These are phyloP conservation scores for Erodium maritimum DNA, from an alignment of 345 rosid species.

Conservation along the genomic window DNA sequence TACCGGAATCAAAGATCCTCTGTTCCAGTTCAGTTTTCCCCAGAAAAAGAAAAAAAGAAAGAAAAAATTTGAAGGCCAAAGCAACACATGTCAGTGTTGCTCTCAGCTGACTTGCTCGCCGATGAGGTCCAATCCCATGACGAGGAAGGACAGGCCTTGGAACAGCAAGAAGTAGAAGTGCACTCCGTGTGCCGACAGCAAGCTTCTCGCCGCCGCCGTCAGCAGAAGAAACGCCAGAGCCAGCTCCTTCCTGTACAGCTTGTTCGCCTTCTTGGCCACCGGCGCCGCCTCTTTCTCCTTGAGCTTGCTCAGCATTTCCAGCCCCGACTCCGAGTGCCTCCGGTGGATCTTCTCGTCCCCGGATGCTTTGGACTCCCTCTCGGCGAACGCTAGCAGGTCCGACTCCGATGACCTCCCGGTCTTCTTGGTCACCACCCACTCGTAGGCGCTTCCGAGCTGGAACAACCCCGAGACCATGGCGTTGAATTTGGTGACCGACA, in stretches of 20 bases:
- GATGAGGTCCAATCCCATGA: constrained; percentile 79
- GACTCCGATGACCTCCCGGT: constrained; percentile 83
- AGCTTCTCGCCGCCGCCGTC: constrained; percentile 70
- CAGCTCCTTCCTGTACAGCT: constrained; percentile 65
- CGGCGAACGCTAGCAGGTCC: constrained; percentile 59
- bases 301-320: constrained; percentile 50
- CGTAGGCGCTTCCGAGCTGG: constrained; percentile 83
- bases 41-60: no score
- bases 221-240: constrained; percentile 72
- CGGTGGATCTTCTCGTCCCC: constrained; percentile 46
- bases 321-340: constrained; percentile 62
- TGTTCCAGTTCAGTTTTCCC: no score
- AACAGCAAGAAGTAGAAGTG: constrained; percentile 88
- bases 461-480: constrained; percentile 90
- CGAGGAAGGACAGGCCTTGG: constrained; percentile 76
- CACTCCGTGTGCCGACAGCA: constrained; percentile 26
- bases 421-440: constrained; percentile 86
- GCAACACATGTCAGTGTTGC: no score
- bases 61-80: no score
- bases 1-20: no score
- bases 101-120: constrained; percentile 75
- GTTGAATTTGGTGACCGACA: constrained; percentile 89
- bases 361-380: constrained; percentile 44
- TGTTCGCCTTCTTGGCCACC: constrained; percentile 34
- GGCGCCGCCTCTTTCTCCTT: constrained; percentile 33